These are phyloP conservation scores for Acanthamoeba lugdunensis DNA, from an alignment of 208 protist species.

Conservation along the genomic window DNA sequence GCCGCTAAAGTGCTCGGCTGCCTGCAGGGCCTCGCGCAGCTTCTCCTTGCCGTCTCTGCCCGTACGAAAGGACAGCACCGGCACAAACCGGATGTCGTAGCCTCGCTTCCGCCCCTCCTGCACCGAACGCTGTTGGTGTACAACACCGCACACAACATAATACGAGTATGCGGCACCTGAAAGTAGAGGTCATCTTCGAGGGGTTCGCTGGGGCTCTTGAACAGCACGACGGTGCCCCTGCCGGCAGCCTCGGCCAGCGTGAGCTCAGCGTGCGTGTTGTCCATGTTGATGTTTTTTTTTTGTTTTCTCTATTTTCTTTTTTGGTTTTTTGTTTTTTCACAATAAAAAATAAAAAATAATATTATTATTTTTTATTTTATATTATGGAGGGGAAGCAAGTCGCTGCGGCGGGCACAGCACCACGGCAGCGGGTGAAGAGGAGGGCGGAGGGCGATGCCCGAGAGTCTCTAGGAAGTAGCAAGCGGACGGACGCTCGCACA, in stretches of 20 bases:
- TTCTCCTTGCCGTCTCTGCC: constrained; percentile 7
- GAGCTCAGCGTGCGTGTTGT: too few species aligned
- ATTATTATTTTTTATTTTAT: too few species aligned
- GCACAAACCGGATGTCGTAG: constrained; percentile 45
- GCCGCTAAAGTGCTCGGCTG: not conserved
- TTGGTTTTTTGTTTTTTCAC: too few species aligned
- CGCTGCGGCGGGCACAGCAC: not conserved
- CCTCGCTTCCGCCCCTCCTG: constrained; percentile 8
- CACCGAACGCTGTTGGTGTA: not conserved
- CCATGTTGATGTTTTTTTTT: too few species aligned
- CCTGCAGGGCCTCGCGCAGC: not conserved
- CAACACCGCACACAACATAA: not conserved
- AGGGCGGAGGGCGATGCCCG: too few species aligned
- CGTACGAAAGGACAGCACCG: constrained; percentile 24
- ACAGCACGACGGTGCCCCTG: not conserved
- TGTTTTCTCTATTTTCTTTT: too few species aligned
- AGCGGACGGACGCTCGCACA: not conserved
- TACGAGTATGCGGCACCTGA: not conserved
- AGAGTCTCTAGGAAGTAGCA: too few species aligned
- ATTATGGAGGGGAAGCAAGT: too few species aligned
- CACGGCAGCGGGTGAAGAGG: too few species aligned
- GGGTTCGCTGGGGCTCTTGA: constrained; percentile 9
- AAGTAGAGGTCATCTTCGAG: constrained; percentile 32
- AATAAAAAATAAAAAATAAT: too few species aligned
- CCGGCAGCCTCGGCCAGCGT: not conserved